Percentiles rank a stretch among this genome's conserved stretches.
Conservation (phyloP, 2,329 filamentous ascomycete species). For the Fusarium brevicatenulatum region DNA sequence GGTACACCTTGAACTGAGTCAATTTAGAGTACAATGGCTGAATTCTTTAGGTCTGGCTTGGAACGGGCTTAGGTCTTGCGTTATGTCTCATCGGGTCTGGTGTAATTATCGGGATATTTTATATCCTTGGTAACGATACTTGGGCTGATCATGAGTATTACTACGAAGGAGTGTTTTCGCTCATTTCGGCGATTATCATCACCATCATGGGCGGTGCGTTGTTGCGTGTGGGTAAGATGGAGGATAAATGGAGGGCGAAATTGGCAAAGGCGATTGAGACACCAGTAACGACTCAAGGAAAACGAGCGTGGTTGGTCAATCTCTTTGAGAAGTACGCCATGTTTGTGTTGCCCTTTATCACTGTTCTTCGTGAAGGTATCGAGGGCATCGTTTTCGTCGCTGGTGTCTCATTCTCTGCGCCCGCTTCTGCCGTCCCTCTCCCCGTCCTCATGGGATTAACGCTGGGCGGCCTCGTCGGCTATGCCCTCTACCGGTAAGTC, state of each 20-base stretch:
- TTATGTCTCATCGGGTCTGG: constrained; percentile 73
- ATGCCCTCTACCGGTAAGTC: constrained; percentile 77
- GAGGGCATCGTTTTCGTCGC: constrained; percentile 91
- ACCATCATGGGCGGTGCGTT: constrained; percentile 83
- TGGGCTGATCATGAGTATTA: constrained; percentile 78
- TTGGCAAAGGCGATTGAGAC: constrained; percentile 74
- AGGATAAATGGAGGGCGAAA: constrained; percentile 87
- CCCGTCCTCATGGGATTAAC: constrained; percentile 77
- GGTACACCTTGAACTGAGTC: constrained; percentile 52
- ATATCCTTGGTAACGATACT: constrained; percentile 71
- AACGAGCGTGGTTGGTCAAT: constrained; percentile 62
- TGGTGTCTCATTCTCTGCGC: constrained; percentile 80
- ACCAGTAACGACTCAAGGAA: constrained; percentile 57
- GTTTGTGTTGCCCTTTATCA: constrained; percentile 88
- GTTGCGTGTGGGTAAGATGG: constrained; percentile 82
- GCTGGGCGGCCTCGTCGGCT: constrained; percentile 75
- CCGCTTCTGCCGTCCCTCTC: constrained; percentile 80
- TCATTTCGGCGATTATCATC: constrained; percentile 85
- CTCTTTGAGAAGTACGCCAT: constrained; percentile 84
- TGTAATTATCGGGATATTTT: constrained; percentile 78
- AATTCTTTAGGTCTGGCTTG: constrained; percentile 66
- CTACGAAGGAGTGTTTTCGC: constrained; percentile 82
- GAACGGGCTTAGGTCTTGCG: constrained; percentile 47
- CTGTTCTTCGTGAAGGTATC: constrained; percentile 83
- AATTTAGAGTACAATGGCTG: neutral